These are phyloP conservation scores for Claviceps sp. DNA, from an alignment of 2,329 filamentous ascomycete species.

Conservation along the genomic window DNA sequence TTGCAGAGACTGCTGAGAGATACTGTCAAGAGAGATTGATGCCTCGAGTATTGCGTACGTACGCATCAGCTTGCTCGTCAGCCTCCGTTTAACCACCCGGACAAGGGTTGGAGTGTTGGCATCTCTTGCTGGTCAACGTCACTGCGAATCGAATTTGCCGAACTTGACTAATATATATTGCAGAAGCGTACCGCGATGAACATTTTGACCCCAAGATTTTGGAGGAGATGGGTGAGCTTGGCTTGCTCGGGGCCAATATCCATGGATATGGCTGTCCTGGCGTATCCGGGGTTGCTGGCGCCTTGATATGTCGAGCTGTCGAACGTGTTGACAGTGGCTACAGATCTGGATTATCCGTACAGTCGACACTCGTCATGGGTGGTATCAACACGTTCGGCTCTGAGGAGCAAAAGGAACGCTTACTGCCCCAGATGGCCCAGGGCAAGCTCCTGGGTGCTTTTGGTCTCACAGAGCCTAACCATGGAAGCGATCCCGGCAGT, in stretches of 20 bases:
- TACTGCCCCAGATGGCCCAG: slow-evolving; percentile 67
- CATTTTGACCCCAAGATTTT: slow-evolving; percentile 76
- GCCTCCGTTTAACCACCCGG: too few relatives aligned
- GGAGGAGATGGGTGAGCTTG: slow-evolving; percentile 82
- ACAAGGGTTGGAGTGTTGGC: too few relatives aligned
- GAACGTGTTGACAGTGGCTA: slow-evolving; percentile 88
- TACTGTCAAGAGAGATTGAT: slow-evolving; percentile 87
- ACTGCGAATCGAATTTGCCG: slow-evolving; percentile 1
- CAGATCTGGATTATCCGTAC: slow-evolving; percentile 84
- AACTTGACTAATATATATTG: slow-evolving; percentile 1
- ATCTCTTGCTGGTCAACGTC: background rate
- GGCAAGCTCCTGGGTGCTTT: slow-evolving; percentile 76
- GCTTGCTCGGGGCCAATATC: slow-evolving; percentile 76
- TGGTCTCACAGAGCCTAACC: slow-evolving; percentile 83
- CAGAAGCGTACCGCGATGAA: slow-evolving; percentile 76
- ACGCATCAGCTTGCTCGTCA: too few relatives aligned
- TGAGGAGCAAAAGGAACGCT: slow-evolving; percentile 76
- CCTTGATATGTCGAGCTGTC: slow-evolving; percentile 78
- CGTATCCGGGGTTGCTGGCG: slow-evolving; percentile 76
- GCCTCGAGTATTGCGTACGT: slow-evolving; percentile 71
- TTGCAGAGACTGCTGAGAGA: slow-evolving; percentile 77
- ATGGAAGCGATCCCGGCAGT: slow-evolving; percentile 79
- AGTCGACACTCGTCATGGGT: slow-evolving; percentile 87
- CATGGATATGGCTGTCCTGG: slow-evolving; percentile 82
- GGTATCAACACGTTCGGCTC: slow-evolving; percentile 80